These are phyloP conservation scores for Leishmania amazonensis DNA, from an alignment of 208 protist species.

Conservation along the genomic window DNA sequence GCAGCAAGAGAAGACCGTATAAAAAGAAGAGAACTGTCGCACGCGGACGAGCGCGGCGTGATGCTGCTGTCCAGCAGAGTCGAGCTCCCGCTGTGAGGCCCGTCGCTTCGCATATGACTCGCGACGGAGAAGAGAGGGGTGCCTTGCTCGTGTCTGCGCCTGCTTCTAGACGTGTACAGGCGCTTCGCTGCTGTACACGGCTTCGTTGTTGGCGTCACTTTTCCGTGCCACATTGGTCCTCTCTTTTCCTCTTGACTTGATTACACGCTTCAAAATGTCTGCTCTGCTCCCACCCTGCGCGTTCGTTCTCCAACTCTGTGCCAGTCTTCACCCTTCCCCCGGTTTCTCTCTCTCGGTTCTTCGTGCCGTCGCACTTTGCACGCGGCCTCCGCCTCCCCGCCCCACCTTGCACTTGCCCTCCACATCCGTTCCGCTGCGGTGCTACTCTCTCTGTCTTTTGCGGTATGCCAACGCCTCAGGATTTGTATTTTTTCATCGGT, in stretches of 20 bases:
- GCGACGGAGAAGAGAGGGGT: not conserved
- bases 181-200: not conserved
- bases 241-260: not conserved
- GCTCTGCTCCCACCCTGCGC: not conserved
- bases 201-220: not conserved
- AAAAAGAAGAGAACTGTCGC: not conserved
- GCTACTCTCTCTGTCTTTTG: not conserved
- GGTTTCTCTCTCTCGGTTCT: not conserved
- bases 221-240: constrained; percentile 1
- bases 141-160: not conserved
- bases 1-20: not conserved
- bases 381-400: not conserved
- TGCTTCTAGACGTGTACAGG: not conserved
- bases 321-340: constrained; percentile 1
- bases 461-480: not conserved
- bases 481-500: not conserved
- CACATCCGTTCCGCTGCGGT: constrained; percentile 8
- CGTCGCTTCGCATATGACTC: not conserved
- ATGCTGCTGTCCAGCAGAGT: not conserved
- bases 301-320: not conserved
- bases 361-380: constrained; percentile 12
- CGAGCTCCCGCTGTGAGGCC: not conserved
- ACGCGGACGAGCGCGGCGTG: too few relatives aligned
- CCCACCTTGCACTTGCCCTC: not conserved
- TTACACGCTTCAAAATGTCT: not conserved